Evolutionary conservation across 495 filamentous ascomycete species (phyloP).

Genomic region (Staphylotrichum longicolle): DNA sequence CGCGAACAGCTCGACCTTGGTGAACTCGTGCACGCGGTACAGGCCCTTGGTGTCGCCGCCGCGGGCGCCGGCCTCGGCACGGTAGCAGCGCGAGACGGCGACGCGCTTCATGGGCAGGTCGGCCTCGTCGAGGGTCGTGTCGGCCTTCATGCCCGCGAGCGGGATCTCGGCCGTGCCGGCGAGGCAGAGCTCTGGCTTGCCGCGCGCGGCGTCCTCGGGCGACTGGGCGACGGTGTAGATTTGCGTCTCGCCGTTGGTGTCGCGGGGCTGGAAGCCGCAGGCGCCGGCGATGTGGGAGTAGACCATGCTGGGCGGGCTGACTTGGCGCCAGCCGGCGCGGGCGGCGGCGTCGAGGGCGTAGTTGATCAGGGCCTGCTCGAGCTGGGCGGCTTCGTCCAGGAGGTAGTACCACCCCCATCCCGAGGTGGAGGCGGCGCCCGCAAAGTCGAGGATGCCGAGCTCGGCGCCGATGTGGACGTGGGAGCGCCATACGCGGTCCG

Average conservation of each 20-base stretch:
- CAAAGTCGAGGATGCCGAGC: constrained; percentile 82
- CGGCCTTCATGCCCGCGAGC: constrained; percentile 84
- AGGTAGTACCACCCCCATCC: constrained; percentile 99
- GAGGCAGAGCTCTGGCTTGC: constrained; percentile 67
- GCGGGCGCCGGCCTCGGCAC: constrained; percentile 87
- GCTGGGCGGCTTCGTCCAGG: constrained; percentile 78
- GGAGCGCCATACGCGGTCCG: constrained; percentile 55
- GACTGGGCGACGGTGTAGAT: constrained; percentile 73
- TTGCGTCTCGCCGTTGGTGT: constrained; percentile 86
- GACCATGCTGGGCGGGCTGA: constrained; percentile 83
- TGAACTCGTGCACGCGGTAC: constrained; percentile 98
- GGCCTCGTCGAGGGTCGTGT: constrained; percentile 55
- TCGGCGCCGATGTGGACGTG: constrained; percentile 83
- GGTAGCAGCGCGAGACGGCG: constrained; percentile 82
- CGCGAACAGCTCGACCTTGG: constrained; percentile 94
- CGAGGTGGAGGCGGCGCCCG: constrained; percentile 67
- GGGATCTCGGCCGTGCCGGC: constrained; percentile 93
- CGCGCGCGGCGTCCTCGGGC: constrained; percentile 53
- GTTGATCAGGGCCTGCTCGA: constrained; percentile 89
- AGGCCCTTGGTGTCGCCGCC: constrained; percentile 90
- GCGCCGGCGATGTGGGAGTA: constrained; percentile 87
- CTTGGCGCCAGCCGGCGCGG: constrained; percentile 67
- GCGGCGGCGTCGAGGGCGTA: constrained; percentile 73
- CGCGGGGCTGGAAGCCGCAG: constrained; percentile 91
- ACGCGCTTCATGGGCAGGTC: constrained; percentile 69